Evolutionary conservation across 345 rosid species (phyloP).

Genomic region (Toxicodendron radicans): DNA sequence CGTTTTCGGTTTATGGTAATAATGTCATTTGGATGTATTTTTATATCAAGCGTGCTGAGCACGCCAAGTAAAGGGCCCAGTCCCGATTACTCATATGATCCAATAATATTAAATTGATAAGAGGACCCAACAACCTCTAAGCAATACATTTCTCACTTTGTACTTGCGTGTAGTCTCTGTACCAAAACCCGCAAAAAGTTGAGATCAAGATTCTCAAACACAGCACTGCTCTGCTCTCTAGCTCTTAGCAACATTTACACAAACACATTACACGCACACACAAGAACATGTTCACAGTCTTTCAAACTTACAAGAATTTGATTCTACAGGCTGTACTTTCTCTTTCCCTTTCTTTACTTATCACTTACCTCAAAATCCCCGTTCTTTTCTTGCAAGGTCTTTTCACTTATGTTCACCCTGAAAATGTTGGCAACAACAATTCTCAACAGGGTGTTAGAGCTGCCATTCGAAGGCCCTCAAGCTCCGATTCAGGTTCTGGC

Average conservation of each 20-base stretch:
- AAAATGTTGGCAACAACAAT: conserved; percentile 42
- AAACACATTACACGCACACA: not conserved
- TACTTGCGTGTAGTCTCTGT: not conserved
- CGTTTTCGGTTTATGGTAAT: no score
- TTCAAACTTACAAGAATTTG: conserved; percentile 51
- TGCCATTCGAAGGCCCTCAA: conserved; percentile 67
- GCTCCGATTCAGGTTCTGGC: conserved; percentile 34
- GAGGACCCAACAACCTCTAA: no score
- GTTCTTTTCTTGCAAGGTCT: conserved; percentile 68
- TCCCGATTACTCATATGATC: no score
- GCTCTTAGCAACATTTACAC: not conserved
- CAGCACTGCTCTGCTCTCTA: not conserved
- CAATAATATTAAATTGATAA: no score
- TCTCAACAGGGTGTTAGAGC: conserved; percentile 52
- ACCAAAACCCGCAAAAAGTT: not conserved
- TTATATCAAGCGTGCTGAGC: no score
- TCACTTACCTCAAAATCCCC: conserved; percentile 61
- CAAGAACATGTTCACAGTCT: conserved; percentile 35
- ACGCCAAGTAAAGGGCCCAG: no score
- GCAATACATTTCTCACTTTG: no score
- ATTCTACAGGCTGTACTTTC: conserved; percentile 48
- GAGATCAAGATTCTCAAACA: not conserved
- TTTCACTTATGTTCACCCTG: conserved; percentile 86
- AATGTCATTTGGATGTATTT: no score
- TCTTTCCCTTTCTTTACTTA: conserved; percentile 43